Conservation (phyloP, 164 flowering plant species). For the Tetracentron sinense region DNA sequence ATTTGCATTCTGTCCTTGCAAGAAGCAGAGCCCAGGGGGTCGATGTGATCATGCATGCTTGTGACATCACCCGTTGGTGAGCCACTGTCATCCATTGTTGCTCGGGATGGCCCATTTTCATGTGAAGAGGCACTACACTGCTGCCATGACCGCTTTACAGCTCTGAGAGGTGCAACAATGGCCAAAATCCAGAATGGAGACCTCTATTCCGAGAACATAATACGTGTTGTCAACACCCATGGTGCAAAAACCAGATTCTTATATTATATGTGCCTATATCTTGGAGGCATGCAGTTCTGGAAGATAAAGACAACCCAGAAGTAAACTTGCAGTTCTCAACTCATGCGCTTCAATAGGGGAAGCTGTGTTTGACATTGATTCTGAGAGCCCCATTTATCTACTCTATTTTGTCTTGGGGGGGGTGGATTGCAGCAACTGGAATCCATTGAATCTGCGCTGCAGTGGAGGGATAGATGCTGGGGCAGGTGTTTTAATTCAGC, state of each 20-base stretch:
- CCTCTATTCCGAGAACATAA: slow-evolving; percentile 68
- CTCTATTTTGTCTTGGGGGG: slow-evolving; percentile 57
- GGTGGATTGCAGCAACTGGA: slow-evolving; percentile 61
- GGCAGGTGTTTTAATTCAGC: slow-evolving; percentile 61
- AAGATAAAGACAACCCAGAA: slow-evolving; percentile 77
- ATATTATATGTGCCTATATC: slow-evolving; percentile 41
- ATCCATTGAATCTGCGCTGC: slow-evolving; percentile 76
- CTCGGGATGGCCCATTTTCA: slow-evolving; percentile 43
- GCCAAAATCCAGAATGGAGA: slow-evolving; percentile 77
- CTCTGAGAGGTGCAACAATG: slow-evolving; percentile 49
- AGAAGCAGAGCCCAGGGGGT: slow-evolving; percentile 47
- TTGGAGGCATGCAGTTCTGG: slow-evolving; percentile 84
- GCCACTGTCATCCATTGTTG: slow-evolving; percentile 41
- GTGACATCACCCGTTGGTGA: slow-evolving; percentile 74
- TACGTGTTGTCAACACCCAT: slow-evolving; percentile 34
- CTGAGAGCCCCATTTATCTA: slow-evolving; percentile 74
- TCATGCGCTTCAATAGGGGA: slow-evolving; percentile 79
- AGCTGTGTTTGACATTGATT: slow-evolving; percentile 79
- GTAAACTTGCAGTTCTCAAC: slow-evolving; percentile 73
- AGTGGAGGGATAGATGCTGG: slow-evolving; percentile 81
- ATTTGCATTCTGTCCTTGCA: slow-evolving; percentile 61
- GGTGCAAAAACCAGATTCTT: slow-evolving; percentile 25
- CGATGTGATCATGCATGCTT: slow-evolving; percentile 73
- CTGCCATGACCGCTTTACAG: slow-evolving; percentile 73
- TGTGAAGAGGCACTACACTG: slow-evolving; percentile 58